phyloP scores from a whole-genome alignment of 192 early-diverging fungal species.

The Chytriomyces sp. region DNA sequence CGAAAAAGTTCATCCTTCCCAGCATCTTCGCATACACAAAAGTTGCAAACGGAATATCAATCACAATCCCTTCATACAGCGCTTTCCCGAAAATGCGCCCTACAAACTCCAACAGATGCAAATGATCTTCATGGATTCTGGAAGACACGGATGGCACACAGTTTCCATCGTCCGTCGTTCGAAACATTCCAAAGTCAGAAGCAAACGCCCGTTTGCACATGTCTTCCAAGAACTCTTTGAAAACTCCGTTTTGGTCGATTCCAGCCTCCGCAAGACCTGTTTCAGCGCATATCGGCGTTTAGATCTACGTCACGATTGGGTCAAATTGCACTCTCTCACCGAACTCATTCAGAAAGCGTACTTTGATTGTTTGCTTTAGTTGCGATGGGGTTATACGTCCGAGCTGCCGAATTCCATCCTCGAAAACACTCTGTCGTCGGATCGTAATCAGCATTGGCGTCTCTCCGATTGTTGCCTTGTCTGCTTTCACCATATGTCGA shows the following conservation, averaged over 20 bases:
- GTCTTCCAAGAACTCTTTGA: constrained; percentile 55
- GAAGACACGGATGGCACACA: constrained; percentile 43
- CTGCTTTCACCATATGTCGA: constrained; percentile 25
- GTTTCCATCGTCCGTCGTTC: constrained; percentile 48
- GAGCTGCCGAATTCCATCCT: constrained; percentile 50
- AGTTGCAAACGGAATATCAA: constrained; percentile 57
- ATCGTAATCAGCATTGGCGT: constrained; percentile 25
- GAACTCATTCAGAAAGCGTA: constrained; percentile 45
- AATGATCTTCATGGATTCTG: constrained; percentile 47
- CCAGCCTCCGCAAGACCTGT: constrained; percentile 46
- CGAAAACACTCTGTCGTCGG: constrained; percentile 27
- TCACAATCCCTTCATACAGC: constrained; percentile 57
- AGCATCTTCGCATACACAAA: constrained; percentile 58
- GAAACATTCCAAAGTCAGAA: constrained; percentile 46
- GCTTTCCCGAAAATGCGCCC: constrained; percentile 54
- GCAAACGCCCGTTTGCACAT: constrained; percentile 48
- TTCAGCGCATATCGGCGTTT: no score
- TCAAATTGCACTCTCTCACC: neutral
- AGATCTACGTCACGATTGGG: neutral
- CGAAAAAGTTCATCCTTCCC: constrained; percentile 41
- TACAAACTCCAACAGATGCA: constrained; percentile 51
- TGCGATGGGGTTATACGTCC: constrained; percentile 30
- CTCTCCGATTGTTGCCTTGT: constrained; percentile 24
- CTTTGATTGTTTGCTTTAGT: constrained; percentile 48
- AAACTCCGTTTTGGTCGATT: constrained; percentile 53